Base-by-base conservation (phyloP, 176 grass and related monocot genomes). In the Coix lacrymajobi region DNA sequence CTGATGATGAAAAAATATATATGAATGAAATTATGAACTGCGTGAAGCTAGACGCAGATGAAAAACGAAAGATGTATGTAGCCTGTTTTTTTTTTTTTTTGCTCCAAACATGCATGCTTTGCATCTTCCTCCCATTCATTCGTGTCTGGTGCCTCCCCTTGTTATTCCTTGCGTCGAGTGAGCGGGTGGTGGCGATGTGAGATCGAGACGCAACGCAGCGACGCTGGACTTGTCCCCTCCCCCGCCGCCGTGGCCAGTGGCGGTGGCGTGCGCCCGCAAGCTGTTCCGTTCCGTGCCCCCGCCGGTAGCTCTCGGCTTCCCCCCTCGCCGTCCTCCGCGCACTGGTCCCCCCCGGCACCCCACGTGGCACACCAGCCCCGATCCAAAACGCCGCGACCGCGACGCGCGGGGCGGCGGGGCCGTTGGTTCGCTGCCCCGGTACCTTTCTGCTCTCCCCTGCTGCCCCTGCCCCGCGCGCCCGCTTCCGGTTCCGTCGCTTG, bases 41-140 rank as follows among this genome's bases (percentile, higher is more conserved):
- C 17, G 33, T n/a, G 13, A 49, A 70, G 76, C 26, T 49, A 49
- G 76, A 71, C 25, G 77, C 63, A 62, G 72, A 74, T 66, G 71
- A 69, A 73, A 74, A 79, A 83, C 57, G 67, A 86, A 90, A 83
- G 66, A 17, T 82, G 57, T 48, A 39, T n/a, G 14, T 4, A n/a
- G 11, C 72, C 44, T 65, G 66, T 62, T 67, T 20, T 51, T 24
- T 40, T 65, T 73, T 62, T 67, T 20, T 51, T 24, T 40, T 10
- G 52, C 52, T 57, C 52, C 52, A n/a, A n/a, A n/a, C n/a, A 57
- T 57, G 20, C 52, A 57, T 24, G 51, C 51, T 45, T 45, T 26
- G 11, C 41, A 7, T n/a, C 2, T 37, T 34, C 8, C 25, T 62
- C 15, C 11, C 28, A 34, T n/a, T 20, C 28, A 1, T 32, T 62